Base-by-base conservation (phyloP, 306 rosid genomes). In the Casuarina equisetifolia region DNA sequence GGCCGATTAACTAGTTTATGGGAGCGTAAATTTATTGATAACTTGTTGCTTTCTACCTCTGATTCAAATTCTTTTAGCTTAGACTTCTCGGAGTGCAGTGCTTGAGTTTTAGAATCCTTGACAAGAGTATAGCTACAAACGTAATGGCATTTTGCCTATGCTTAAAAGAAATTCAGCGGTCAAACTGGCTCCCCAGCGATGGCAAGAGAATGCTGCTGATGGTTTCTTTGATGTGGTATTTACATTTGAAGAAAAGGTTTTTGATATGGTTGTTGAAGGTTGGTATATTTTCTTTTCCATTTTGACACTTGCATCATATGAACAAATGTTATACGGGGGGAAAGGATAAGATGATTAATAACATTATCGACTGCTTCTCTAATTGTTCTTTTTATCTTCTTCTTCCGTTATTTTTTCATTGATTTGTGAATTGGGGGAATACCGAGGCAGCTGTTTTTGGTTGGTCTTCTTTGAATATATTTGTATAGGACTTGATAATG, bases 231-330 rank as follows among this genome's bases (percentile, higher is more conserved):
- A 95, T 25, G 89, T 95, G 39, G 97, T 95, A 5, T 82, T 95
- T 62, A 80, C 96, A 42, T 95, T 92, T 69, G 97, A 92, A 86
- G 97, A 95, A 77, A 95, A 92, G 85, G 99, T 95, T 50, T 95
- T 89, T 32, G 97, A 95, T 86, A 89, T 91, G 96, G 97, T 92
- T 39, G 72, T 91, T 86, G 97, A 92, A 95, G 97, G 99, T 95
- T 78, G 64, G 72, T 78, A 32, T 13, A 50, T 73, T 61, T n/a
- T 45, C 51, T 11, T 58, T 13, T 13, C 2, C 6, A 42, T 62
- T 69, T 10, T 44, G 44, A 25, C 25, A 1, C 70, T 15, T 76
- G 17, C 32, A 57, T 62, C 54, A 2, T 50, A 39, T 63, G 42
- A 4, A 50, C 52, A 6, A 66, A 64, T 64, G 11, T 2, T 38